phyloP scores from a whole-genome alignment of 345 rosid genomes.

The Garcia nutans region DNA sequence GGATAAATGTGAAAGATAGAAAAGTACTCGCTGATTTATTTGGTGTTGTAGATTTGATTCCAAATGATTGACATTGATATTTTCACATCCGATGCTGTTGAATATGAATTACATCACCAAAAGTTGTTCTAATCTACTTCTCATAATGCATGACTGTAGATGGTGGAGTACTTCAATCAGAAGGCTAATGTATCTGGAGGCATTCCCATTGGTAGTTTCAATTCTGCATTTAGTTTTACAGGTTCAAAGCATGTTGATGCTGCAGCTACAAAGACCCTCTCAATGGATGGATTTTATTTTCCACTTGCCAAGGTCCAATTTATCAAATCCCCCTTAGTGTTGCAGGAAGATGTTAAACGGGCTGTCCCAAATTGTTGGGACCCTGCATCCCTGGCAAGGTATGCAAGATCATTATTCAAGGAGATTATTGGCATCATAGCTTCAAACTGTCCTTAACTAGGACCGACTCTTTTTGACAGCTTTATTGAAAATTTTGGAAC shows the following conservation, averaged over 20 bases:
- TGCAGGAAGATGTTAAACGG: slow-evolving; percentile 51
- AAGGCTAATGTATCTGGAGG: slow-evolving; percentile 50
- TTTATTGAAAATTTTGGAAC: slow-evolving; percentile 76
- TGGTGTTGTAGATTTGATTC: neutral
- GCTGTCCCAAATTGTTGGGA: slow-evolving; percentile 64
- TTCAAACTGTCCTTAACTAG: slow-evolving; percentile 17
- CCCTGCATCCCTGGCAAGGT: slow-evolving; percentile 66
- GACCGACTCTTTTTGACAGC: slow-evolving; percentile 38
- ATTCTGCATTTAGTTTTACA: slow-evolving; percentile 62
- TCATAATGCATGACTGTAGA: slow-evolving; percentile 37
- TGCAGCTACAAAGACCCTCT: slow-evolving; percentile 55
- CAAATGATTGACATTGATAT: neutral
- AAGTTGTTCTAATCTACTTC: neutral
- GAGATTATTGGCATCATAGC: slow-evolving; percentile 6
- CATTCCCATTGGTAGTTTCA: slow-evolving; percentile 62
- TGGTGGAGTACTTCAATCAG: slow-evolving; percentile 58
- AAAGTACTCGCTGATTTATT: neutral
- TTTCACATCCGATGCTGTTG: neutral
- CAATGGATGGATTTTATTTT: slow-evolving; percentile 58
- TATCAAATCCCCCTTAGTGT: slow-evolving; percentile 32
- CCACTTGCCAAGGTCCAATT: slow-evolving; percentile 64
- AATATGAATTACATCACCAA: neutral
- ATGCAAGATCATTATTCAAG: slow-evolving; percentile 11
- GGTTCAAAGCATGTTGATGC: slow-evolving; percentile 57
- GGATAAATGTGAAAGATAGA: neutral